Conservation (phyloP, 805 yeast genomes). For the Kazachstania martiniae region DNA sequence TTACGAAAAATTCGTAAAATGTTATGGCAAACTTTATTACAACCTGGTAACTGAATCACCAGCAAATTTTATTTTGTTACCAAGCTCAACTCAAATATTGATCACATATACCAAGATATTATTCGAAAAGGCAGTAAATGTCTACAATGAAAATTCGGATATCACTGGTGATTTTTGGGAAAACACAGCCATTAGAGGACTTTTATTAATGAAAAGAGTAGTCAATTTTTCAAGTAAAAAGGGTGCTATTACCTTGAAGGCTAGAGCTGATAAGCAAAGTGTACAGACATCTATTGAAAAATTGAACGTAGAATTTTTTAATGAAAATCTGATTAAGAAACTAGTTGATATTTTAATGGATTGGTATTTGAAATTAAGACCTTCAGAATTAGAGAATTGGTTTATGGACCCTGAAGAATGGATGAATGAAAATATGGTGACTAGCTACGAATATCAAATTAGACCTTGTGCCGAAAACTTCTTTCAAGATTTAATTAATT, state of each 20-base stretch:
- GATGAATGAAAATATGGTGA: slow-evolving; percentile 67
- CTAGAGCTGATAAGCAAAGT: slow-evolving; percentile 55
- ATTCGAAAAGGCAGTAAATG: slow-evolving; percentile 50
- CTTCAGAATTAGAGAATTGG: slow-evolving; percentile 77
- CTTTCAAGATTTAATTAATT: slow-evolving; percentile 60
- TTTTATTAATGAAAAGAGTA: slow-evolving; percentile 53
- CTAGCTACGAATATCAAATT: slow-evolving; percentile 74
- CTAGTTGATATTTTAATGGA: slow-evolving; percentile 58
- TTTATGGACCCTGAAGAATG: slow-evolving; percentile 83
- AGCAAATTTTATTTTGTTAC: slow-evolving; percentile 58
- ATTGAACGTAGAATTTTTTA: slow-evolving; percentile 45
- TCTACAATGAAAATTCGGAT: slow-evolving; percentile 44
- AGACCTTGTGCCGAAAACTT: slow-evolving; percentile 82
- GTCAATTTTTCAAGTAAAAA: slow-evolving; percentile 51
- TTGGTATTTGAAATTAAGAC: slow-evolving; percentile 65
- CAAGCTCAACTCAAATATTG: slow-evolving; percentile 51
- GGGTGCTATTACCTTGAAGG: slow-evolving; percentile 56
- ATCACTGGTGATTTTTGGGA: slow-evolving; percentile 64
- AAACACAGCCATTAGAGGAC: slow-evolving; percentile 52
- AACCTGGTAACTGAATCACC: slow-evolving; percentile 51
- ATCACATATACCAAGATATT: slow-evolving; percentile 49
- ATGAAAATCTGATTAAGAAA: slow-evolving; percentile 42
- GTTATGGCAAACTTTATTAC: slow-evolving; percentile 65
- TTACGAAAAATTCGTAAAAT: slow-evolving; percentile 60
- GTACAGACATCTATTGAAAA: slow-evolving; percentile 44